These are phyloP conservation scores for Populus hybrid DNA, from an alignment of 441 rosid species.

Conservation along the genomic window DNA sequence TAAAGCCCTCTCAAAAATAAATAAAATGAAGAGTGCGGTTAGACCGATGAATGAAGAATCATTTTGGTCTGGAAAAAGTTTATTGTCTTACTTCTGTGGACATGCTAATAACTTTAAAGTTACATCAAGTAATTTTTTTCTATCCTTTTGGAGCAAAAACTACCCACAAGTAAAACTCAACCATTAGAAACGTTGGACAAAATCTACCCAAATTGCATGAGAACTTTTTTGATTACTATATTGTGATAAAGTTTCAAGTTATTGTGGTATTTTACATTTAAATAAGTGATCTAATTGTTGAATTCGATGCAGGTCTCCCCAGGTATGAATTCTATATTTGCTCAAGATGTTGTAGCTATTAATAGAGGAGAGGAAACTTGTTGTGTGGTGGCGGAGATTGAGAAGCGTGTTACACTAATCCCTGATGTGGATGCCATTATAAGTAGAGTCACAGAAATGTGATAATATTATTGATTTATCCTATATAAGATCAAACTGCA, in stretches of 20 bases:
- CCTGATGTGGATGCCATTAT: conserved; percentile 63
- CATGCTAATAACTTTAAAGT: neutral
- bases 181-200: neutral
- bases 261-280: neutral
- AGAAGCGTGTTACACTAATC: conserved; percentile 59
- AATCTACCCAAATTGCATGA: neutral
- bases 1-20: neutral
- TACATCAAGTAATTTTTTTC: neutral
- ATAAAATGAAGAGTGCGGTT: neutral
- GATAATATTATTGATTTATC: conserved; percentile 12
- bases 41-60: neutral
- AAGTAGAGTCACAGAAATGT: conserved; percentile 33
- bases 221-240: neutral
- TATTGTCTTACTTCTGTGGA: neutral
- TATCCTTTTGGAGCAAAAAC: neutral
- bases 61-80: neutral
- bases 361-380: conserved; percentile 51
- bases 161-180: neutral
- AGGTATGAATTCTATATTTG: conserved; percentile 54
- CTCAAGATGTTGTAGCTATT: conserved; percentile 66
- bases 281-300: neutral
- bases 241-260: neutral
- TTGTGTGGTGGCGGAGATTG: conserved; percentile 56
- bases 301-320: conserved; percentile 54
- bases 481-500: conserved; percentile 5